Percentiles rank a stretch among this genome's conserved stretches.
phyloP scores from a whole-genome alignment of 495 filamentous ascomycete genomes.

The Geopyxis carbonaria region DNA sequence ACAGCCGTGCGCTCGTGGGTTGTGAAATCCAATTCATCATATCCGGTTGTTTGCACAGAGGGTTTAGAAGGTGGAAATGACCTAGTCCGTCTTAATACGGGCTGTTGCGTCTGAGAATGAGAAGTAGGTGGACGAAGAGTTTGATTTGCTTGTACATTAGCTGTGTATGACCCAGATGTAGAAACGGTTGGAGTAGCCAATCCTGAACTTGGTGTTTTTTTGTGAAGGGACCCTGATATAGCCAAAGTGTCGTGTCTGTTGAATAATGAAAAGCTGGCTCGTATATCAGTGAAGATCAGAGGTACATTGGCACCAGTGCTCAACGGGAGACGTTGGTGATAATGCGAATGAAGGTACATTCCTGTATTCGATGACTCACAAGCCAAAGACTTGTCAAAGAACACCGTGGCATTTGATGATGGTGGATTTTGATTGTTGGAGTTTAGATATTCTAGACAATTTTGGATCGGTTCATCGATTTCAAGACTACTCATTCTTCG shows the following conservation, averaged over 20 bases:
- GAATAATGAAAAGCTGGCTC: conserved; percentile 24
- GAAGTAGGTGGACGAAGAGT: conserved; percentile 20
- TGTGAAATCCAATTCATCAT: conserved; percentile 26
- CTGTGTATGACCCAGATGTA: conserved; percentile 13
- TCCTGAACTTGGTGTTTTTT: conserved; percentile 25
- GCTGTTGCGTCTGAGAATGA: conserved; percentile 6
- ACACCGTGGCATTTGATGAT: conserved; percentile 18
- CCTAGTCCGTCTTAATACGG: conserved; percentile 18
- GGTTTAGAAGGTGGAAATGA: conserved; percentile 26
- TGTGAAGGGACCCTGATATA: conserved; percentile 22
- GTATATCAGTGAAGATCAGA: conserved; percentile 23
- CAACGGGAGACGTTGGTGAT: conserved; percentile 24
- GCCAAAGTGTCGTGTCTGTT: conserved; percentile 24
- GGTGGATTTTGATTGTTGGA: conserved; percentile 21
- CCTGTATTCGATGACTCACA: conserved; percentile 24
- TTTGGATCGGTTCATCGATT: conserved; percentile 18
- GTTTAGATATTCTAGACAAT: conserved; percentile 19
- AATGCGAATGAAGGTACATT: conserved; percentile 24
- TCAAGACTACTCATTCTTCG: background rate
- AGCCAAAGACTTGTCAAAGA: conserved; percentile 24
- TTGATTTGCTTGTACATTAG: conserved; percentile 12
- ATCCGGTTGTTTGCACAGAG: conserved; percentile 24
- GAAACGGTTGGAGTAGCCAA: conserved; percentile 21
- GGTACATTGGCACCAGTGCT: conserved; percentile 25
- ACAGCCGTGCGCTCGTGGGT: conserved; percentile 25